Evolutionary conservation across 768 basidiomycete genomes (phyloP), one percentile per base, ranked within the genome.

Genomic region (Trichaptum fuscoviolaceum): DNA sequence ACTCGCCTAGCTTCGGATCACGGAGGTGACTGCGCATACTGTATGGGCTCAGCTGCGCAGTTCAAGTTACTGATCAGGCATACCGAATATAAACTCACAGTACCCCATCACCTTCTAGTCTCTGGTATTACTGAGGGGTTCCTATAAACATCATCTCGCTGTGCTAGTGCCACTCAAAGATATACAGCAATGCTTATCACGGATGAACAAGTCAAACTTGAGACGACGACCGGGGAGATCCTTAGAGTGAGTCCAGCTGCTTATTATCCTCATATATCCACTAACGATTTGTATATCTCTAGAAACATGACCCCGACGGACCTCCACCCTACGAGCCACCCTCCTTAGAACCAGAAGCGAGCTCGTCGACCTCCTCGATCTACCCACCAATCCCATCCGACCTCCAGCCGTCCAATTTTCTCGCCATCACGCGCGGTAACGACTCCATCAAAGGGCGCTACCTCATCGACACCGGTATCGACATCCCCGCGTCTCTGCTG

Each of bases 401-500:
- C 20, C 42, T 52, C 2, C 42, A 52, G 20, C 10, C 42, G 5
- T 6, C 5, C 42, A 61, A 61, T 23, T 24, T 61, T 17, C 59
- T 61, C 59, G 24, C 23, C 24, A 61, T 61, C 18, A 25, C 25
- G 1, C 59, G 59, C 8, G 17, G 12, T 3, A 34, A 24, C 24
- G 59, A 34, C 12, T 61, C 59, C 3, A 61, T 18, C 59, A 61
- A 24, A 24, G 59, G 59, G 3, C 24, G 25, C 24, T 61, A 34
- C 9, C 25, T 61, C 6, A 61, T 72, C 65, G 67, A 72, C 52
- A 71, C 71, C 35, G 58, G 25, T 1, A 57, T 72, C 23, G 36
- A 63, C 7, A 58, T 72, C 9, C 71, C 71, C 24, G 20, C n/a
- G 12, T 61, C 35, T n/a, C 62, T 72, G 18, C 64, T 72, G 15